Percentiles rank a stretch among this genome's conserved stretches.
phyloP scores from a whole-genome alignment of 2,329 filamentous ascomycete genomes.

The Chlorencoelia australis region DNA sequence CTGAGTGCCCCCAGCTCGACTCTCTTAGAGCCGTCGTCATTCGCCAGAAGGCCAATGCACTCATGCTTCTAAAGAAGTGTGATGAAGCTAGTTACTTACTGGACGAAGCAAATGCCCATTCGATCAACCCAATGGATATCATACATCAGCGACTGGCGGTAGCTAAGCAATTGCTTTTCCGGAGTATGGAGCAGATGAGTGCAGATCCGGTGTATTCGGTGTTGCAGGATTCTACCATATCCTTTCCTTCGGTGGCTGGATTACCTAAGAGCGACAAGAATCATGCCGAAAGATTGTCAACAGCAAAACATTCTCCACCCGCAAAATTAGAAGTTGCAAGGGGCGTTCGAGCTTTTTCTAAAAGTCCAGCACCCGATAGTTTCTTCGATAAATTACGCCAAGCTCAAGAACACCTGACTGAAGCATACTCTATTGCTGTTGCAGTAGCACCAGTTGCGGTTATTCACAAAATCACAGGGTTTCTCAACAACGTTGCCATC shows the following conservation, averaged over 20 bases:
- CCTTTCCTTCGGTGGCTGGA: conserved; percentile 57
- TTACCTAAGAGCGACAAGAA: conserved; percentile 14
- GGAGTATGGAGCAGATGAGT: conserved; percentile 63
- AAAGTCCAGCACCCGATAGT: conserved; percentile 22
- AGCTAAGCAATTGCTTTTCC: conserved; percentile 57
- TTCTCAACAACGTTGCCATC: conserved; percentile 55
- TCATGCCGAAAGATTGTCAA: conserved; percentile 16
- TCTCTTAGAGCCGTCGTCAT: conserved; percentile 38
- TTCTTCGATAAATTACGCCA: conserved; percentile 40
- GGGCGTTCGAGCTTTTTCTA: conserved; percentile 9
- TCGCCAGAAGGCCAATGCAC: conserved; percentile 39
- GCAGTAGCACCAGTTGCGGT: conserved; percentile 43
- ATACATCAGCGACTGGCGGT: conserved; percentile 47
- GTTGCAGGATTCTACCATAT: conserved; percentile 85
- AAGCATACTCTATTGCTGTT: conserved; percentile 42
- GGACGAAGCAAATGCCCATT: conserved; percentile 37
- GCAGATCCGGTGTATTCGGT: conserved; percentile 79
- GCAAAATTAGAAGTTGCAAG: conserved; percentile 13
- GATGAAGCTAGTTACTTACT: conserved; percentile 46
- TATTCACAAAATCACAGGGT: conserved; percentile 52
- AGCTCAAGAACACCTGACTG: conserved; percentile 55
- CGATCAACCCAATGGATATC: conserved; percentile 33
- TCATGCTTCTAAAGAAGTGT: conserved; percentile 40
- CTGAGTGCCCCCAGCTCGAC: conserved; percentile 28
- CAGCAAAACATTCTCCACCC: conserved; percentile 15